Percentiles rank a stretch among this genome's conserved stretches.
These are phyloP conservation scores for Leccinum barrowsii DNA, from an alignment of 768 basidiomycete species.

Conservation along the genomic window DNA sequence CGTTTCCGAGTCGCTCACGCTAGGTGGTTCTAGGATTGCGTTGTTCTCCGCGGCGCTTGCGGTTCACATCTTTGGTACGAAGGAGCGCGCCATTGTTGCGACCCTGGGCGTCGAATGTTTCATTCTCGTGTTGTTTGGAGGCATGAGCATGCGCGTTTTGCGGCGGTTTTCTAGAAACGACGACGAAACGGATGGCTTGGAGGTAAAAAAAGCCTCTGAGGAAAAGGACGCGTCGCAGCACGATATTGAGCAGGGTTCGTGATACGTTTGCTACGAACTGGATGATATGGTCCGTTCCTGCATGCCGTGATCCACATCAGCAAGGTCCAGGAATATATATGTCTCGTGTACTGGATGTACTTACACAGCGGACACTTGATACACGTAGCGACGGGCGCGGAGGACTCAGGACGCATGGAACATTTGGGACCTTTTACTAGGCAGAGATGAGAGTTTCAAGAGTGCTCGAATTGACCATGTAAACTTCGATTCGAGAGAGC, in stretches of 20 bases:
- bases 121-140: not conserved
- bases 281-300: not conserved
- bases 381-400: no score
- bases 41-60: slow-evolving; percentile 8
- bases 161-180: not conserved
- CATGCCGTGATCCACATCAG: not conserved
- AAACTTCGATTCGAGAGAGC: no score
- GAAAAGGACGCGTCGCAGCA: not conserved
- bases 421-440: no score
- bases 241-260: not conserved
- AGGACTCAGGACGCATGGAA: no score
- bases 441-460: no score
- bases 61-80: slow-evolving; percentile 7
- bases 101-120: slow-evolving; percentile 6
- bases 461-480: no score
- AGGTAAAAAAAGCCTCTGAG: not conserved
- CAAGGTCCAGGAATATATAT: not conserved
- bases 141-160: slow-evolving; percentile 2
- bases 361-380: not conserved
- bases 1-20: not conserved
- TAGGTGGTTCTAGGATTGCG: not conserved
- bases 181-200: not conserved
- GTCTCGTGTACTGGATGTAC: not conserved
- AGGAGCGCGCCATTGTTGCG: not conserved
- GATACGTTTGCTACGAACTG: not conserved